Conservation (phyloP, 768 basidiomycete species). For the Dacryopinax spathularia region DNA sequence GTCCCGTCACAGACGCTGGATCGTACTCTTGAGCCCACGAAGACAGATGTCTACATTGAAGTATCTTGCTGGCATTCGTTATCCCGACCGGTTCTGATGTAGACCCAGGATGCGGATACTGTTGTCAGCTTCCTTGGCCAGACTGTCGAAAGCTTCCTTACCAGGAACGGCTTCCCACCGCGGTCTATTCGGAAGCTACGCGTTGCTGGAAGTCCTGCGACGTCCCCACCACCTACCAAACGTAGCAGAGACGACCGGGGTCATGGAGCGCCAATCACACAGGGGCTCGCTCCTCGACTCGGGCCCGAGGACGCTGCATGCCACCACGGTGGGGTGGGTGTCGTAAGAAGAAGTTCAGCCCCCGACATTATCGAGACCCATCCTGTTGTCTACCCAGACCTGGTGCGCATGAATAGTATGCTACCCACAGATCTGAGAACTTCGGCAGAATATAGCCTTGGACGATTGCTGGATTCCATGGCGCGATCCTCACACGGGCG, state of each 20-base stretch:
- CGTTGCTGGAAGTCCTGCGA: background rate
- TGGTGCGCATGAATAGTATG: background rate
- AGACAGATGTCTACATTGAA: conserved; percentile 49
- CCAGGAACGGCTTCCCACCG: background rate
- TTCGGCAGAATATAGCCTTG: background rate
- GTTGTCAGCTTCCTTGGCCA: conserved; percentile 38
- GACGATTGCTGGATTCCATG: conserved; percentile 24
- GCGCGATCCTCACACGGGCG: conserved; percentile 49
- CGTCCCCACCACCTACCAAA: background rate
- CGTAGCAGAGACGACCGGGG: background rate
- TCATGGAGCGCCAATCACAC: background rate
- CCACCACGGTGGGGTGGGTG: background rate
- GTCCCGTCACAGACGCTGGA: conserved; percentile 57
- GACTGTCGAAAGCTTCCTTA: background rate
- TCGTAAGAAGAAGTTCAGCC: background rate
- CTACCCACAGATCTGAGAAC: background rate
- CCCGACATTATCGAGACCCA: background rate
- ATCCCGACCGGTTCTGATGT: conserved; percentile 10
- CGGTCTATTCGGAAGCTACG: background rate
- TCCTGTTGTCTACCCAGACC: background rate
- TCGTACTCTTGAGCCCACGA: conserved; percentile 67
- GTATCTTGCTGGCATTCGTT: conserved; percentile 29
- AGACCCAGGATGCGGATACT: conserved; percentile 40
- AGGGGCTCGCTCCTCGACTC: background rate
- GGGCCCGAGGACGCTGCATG: background rate